phyloP scores from a whole-genome alignment of 495 filamentous ascomycete genomes.

The Ascobolus immersus region DNA sequence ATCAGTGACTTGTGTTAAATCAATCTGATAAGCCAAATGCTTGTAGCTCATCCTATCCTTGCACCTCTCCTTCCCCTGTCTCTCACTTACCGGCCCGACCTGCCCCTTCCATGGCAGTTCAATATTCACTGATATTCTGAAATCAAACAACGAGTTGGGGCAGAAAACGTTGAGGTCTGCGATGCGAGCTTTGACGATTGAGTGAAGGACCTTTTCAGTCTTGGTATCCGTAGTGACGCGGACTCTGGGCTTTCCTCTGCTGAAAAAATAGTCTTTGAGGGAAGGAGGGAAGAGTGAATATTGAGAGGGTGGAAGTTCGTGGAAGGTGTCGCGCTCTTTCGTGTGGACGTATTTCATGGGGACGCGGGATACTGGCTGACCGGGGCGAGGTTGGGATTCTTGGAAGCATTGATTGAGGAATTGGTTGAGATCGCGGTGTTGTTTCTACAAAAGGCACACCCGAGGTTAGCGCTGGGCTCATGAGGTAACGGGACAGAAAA shows the following conservation, averaged over 20 bases:
- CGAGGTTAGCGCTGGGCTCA: background rate
- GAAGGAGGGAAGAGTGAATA: constrained; percentile 28
- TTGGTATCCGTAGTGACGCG: constrained; percentile 55
- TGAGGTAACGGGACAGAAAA: background rate
- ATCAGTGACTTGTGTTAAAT: constrained; percentile 65
- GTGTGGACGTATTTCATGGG: constrained; percentile 57
- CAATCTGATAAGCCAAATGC: constrained; percentile 62
- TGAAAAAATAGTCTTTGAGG: constrained; percentile 26
- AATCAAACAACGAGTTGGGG: constrained; percentile 48
- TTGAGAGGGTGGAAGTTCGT: constrained; percentile 37
- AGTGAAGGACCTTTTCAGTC: constrained; percentile 42
- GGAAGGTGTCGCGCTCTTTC: constrained; percentile 56
- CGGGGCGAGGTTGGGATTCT: constrained; percentile 23
- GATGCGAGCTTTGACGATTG: constrained; percentile 73
- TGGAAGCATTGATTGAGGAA: constrained; percentile 50
- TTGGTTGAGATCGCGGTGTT: constrained; percentile 53
- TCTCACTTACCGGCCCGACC: constrained; percentile 16
- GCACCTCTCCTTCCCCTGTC: constrained; percentile 33
- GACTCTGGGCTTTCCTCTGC: constrained; percentile 37
- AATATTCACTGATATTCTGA: constrained; percentile 67
- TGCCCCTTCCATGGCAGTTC: constrained; percentile 69
- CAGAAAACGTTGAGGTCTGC: constrained; percentile 59
- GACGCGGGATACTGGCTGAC: constrained; percentile 27
- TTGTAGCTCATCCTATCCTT: constrained; percentile 80
- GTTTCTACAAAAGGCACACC: constrained; percentile 30